Base-by-base conservation (phyloP, 2,329 filamentous ascomycete species). In the Fusarium sp. region DNA sequence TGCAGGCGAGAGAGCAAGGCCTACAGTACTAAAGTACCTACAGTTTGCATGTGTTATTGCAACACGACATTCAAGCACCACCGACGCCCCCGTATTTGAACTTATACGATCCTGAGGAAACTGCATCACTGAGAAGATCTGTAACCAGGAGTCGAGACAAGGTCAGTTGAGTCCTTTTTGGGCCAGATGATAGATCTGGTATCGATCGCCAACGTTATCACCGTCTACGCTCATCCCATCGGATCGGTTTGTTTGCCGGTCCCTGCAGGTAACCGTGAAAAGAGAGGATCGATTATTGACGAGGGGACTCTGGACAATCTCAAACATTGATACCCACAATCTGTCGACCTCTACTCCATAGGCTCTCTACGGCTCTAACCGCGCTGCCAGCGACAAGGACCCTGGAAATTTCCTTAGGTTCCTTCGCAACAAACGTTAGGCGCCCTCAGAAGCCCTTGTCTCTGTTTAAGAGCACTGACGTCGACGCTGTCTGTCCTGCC, bases 181-280 rank as follows among this genome's bases (percentile, higher is more conserved):
- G 28, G 40, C 47, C 26, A 28, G 26, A 28, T 12, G 26, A 12
- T 28, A 58, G 66, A 69, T 62, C 56, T 65, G 50, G 56, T 52
- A 67, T 55, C 20, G 56, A 69, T 67, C 61, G 51, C 26, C 65
- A 66, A 63, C 50, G 48, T 68, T 61, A 50, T 68, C 56, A 49
- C 54, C 59, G 45, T 69, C 56, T 58, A 45, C 51, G 32, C 46
- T 49, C 49, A 50, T 57, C 40, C 46, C 47, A 58, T 61, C 55
- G 26, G 39, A 32, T 56, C 54, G 56, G 66, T 63, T 64, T 71
- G 47, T 58, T 63, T 67, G 55, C 68, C 68, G 51, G 60, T 32
- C 68, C 68, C 70, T 73, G 68, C 70, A 72, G 66, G 54, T 63
- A 68, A 63, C 68, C 61, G 63, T 58, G 30, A 56, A 52, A 46